phyloP scores from a whole-genome alignment of 2,329 filamentous ascomycete species.

The Fusarium newnesense region DNA sequence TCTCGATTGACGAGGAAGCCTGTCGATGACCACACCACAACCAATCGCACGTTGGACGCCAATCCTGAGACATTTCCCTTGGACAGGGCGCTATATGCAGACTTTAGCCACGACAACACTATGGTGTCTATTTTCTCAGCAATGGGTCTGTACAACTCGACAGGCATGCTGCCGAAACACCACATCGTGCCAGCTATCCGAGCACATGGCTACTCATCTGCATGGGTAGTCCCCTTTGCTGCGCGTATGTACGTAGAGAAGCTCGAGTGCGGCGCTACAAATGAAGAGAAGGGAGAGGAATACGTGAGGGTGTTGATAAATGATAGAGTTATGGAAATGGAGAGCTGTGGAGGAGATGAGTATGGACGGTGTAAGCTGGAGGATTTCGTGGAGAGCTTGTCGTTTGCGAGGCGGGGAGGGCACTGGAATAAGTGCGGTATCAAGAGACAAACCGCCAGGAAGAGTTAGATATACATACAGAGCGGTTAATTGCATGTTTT shows the following conservation, averaged over 20 bases:
- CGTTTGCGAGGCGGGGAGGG: slow-evolving; percentile 78
- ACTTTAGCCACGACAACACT: slow-evolving; percentile 93
- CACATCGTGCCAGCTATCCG: slow-evolving; percentile 61
- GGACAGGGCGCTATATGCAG: slow-evolving; percentile 76
- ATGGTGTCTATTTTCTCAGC: slow-evolving; percentile 82
- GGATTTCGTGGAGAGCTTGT: slow-evolving; percentile 78
- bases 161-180: slow-evolving; percentile 62
- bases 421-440: slow-evolving; percentile 65
- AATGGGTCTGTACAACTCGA: slow-evolving; percentile 80
- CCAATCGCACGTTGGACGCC: slow-evolving; percentile 80
- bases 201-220: slow-evolving; percentile 76
- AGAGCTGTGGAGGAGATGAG: slow-evolving; percentile 75
- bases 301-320: slow-evolving; percentile 85
- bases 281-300: slow-evolving; percentile 78
- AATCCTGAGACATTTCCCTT: slow-evolving; percentile 78
- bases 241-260: slow-evolving; percentile 88
- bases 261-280: slow-evolving; percentile 69
- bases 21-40: slow-evolving; percentile 78
- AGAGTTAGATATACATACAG: slow-evolving; percentile 5
- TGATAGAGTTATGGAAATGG: slow-evolving; percentile 79
- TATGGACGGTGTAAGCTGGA: slow-evolving; percentile 76
- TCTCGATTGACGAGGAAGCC: slow-evolving; percentile 77
- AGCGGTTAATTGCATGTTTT: slow-evolving; percentile 25
- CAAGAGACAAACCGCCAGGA: neutral
- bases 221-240: slow-evolving; percentile 85